Base-by-base conservation (phyloP, 306 rosid genomes). In the Trifolium pratense region DNA sequence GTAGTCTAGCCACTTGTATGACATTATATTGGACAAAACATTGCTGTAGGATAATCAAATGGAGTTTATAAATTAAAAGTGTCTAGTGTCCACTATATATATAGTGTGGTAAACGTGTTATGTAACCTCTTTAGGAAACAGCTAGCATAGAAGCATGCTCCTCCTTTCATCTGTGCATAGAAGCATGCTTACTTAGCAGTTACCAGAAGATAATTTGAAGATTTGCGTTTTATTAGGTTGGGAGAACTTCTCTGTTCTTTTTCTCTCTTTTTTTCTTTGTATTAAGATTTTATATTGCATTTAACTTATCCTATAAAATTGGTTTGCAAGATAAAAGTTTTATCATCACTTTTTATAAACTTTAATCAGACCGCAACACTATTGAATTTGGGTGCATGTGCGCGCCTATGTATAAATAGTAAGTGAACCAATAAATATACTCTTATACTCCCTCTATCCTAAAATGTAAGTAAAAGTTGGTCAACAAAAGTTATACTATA, bases 101-200 rank as follows among this genome's bases (percentile, higher is more conserved):
- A 4, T 43, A 43, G 7, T 78, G 82, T 77, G 65, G 79, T 61
- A 37, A 72, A 73, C 75, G 32, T 70, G 71, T 43, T 73, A 29
- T 60, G 82, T 73, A 62, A 68, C 70, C 69, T 59, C 61, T 18
- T 37, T 37, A 46, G 64, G 60, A 70, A 63, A 53, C 77, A 75
- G 29, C 26, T n/a, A 66, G 26, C 75, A n/a, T n/a, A n/a, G n/a
- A n/a, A n/a, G n/a, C n/a, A 68, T 80, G 60, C 21, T 59, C 57
- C 46, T 26, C 46, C 39, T 13, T 79, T 59, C 46, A 59, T 68
- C n/a, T 46, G 56, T 60, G 65, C 52, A n/a, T n/a, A n/a, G n/a
- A n/a, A n/a, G n/a, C 55, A 48, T 68, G 10, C 52, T 46, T 15
- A 60, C 52, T 34, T 15, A 60, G 55, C n/a, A n/a, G n/a, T n/a